phyloP scores from a whole-genome alignment of 2,329 filamentous ascomycete genomes.

The Gaeumannomyces sp. region DNA sequence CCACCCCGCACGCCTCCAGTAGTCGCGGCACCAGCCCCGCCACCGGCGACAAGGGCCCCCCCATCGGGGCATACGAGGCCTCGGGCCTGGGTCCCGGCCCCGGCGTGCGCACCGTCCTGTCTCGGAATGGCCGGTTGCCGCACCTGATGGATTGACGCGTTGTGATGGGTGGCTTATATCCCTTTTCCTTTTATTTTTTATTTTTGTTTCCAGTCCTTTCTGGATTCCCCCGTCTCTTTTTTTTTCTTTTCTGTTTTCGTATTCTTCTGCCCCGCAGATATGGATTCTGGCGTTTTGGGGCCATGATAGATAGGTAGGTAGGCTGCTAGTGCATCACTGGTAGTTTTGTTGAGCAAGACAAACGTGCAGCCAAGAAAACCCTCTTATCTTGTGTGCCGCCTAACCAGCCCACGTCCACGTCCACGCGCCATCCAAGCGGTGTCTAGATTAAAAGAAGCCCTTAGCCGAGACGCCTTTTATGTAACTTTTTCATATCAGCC shows the following conservation, averaged over 20 bases:
- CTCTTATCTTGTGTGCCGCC: too few species aligned
- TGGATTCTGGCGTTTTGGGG: not conserved
- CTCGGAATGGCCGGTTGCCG: not conserved
- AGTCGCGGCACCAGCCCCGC: slow-evolving; percentile 12
- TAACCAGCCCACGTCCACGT: not conserved
- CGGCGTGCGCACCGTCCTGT: not conserved
- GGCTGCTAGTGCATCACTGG: not conserved
- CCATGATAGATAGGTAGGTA: not conserved
- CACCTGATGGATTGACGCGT: not conserved
- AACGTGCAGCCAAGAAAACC: too few species aligned
- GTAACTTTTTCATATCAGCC: not conserved
- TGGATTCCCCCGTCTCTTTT: not conserved
- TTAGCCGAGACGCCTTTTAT: not conserved
- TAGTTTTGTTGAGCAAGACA: too few species aligned
- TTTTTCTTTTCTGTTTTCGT: slow-evolving; percentile 6
- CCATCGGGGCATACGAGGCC: not conserved
- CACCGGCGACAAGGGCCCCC: too few species aligned
- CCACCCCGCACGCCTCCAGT: slow-evolving; percentile 12
- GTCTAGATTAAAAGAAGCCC: not conserved
- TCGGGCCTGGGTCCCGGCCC: not conserved
- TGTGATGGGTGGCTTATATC: not conserved
- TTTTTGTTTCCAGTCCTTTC: not conserved
- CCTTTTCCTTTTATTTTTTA: not conserved
- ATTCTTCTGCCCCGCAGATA: not conserved
- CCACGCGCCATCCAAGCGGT: not conserved